Conservation (phyloP, 1,284 basidiomycete genomes). For the Ustilago tritici region DNA sequence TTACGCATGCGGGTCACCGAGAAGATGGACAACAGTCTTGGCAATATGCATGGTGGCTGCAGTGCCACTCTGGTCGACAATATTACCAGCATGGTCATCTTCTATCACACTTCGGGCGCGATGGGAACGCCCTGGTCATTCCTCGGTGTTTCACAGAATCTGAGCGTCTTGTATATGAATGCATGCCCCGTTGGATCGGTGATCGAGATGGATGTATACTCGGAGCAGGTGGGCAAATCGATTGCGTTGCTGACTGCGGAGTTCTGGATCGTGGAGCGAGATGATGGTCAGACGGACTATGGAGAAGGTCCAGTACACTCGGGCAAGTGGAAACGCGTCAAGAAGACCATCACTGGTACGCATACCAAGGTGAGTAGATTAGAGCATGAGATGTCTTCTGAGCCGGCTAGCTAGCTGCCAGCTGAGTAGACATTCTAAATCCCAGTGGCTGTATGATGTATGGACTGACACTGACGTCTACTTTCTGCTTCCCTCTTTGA, state of each 20-base stretch:
- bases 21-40: slow-evolving; percentile 57
- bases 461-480: neutral
- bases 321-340: slow-evolving; percentile 51
- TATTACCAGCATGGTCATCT: slow-evolving; percentile 50
- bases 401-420: neutral
- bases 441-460: too few relatives aligned
- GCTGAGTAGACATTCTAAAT: neutral
- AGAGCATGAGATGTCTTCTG: neutral
- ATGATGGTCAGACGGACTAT: slow-evolving; percentile 37
- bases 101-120: slow-evolving; percentile 52
- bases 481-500: neutral
- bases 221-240: slow-evolving; percentile 51
- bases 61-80: slow-evolving; percentile 58
- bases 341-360: slow-evolving; percentile 45
- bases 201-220: slow-evolving; percentile 60
- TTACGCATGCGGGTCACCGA: slow-evolving; percentile 56
- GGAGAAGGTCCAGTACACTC: slow-evolving; percentile 23
- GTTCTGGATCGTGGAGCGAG: slow-evolving; percentile 53
- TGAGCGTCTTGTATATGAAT: slow-evolving; percentile 61
- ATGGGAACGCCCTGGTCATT: slow-evolving; percentile 56
- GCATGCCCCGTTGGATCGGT: slow-evolving; percentile 56
- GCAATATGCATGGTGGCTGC: slow-evolving; percentile 62
- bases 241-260: slow-evolving; percentile 54
- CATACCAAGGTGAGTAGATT: slow-evolving; percentile 53
- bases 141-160: slow-evolving; percentile 65